Evolutionary conservation across 1,139 yeast genomes (phyloP), one percentile per base, ranked within the genome.

Genomic region (Sugiyamaella neomexicana): DNA sequence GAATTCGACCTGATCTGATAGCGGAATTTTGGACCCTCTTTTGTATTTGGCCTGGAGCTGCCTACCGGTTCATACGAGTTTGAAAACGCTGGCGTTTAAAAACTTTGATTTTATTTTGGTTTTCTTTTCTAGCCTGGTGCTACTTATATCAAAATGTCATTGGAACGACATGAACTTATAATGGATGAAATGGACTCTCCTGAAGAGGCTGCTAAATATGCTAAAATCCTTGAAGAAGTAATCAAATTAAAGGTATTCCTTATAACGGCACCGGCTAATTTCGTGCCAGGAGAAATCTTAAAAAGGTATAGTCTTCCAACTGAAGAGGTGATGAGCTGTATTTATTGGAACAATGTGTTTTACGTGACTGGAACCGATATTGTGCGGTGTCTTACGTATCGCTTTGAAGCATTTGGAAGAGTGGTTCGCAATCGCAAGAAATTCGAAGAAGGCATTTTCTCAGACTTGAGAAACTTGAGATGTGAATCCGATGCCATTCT

Each of bases 331-430:
- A 95, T 93, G 8, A 83, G 93, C 54, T 93, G 99, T 71, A 91
- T 93, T 1, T 86, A 79, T 64, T 93, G 98, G 98, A 88, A 89
- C 64, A 88, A 89, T 67, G 76, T 91, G 16, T 93, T 87, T 68
- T 90, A 88, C 70, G 81, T 93, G 51, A 91, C 98, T 0, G 99
- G 99, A 5, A 93, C 98, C 0, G 99, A 93, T 74, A 91, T 93
- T 56, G 97, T 93, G 42, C 81, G 97, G 56, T 88, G 96, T 68
- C 82, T 95, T 52, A 87, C 91, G 25, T 93, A 88, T 70, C 83
- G 95, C 62, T 88, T 93, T 74, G 86, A 86, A 64, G 93, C 90
- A 63, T 89, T 93, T 73, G 99, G 99, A 2, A 76, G 98, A 55
- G 81, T 81, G 60, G 85, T 93, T 46, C 71, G 82, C 38, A 97